Evolutionary conservation across 306 rosid species (phyloP), one percentile per base, ranked within the genome.

Genomic region (Quillaja saponaria): DNA sequence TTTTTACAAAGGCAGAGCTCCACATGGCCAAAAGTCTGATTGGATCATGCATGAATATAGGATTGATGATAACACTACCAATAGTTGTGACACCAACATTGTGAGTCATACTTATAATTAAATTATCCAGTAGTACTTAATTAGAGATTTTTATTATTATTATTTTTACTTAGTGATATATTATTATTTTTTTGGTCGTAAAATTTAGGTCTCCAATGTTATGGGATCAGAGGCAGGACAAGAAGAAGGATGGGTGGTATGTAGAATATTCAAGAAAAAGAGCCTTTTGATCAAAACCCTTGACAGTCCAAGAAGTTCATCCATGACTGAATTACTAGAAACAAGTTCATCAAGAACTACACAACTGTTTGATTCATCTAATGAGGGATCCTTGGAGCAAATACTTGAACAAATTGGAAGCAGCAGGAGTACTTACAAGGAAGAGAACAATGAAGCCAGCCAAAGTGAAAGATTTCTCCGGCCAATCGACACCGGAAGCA

Each of bases 1-100:
- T 49, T 92, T 92, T 69, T 92, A 92, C 76, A 86, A 80, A 66
- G 98, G 98, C 31, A 82, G 98, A 6, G 98, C 98, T 13, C 98
- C 98, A 21, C 98, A 89, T 6, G 98, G 98, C 49, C 91, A 66
- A 6, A 92, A 92, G 58, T 92, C 95, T 2, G 95, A 88, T 57
- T 92, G 96, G 96, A 92, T 92, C 76, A 92, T 92, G 96, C 98
- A 92, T 55, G 98, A 92, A 54, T 92, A 92, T 40, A 80, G 98
- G 16, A 86, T 88, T 0, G 96, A 92, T 10, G 96, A 88, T 13
- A 88, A 40, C 66, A 82, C 55, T n/a, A 60, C 41, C 7, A 45
- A 13, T 39, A 39, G 2, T 71, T 47, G 3, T 1, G 69, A 68
- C 53, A 31, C 72, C 41, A 76, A 33, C 55, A 58, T 74, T 80